These are phyloP conservation scores for Chionographis japonica DNA, from an alignment of 106 monocot genomes.

Conservation along the genomic window DNA sequence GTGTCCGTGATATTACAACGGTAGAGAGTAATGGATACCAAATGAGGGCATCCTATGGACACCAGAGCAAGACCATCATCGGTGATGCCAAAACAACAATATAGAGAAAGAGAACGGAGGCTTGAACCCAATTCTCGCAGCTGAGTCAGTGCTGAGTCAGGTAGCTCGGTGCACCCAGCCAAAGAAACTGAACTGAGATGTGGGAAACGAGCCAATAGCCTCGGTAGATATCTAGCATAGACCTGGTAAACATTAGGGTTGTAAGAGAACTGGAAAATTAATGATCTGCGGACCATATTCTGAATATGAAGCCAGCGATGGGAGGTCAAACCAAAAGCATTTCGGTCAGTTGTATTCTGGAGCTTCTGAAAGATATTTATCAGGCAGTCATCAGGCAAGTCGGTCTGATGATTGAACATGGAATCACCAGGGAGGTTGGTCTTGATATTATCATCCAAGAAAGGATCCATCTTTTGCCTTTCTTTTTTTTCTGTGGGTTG, in stretches of 20 bases:
- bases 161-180: conserved; percentile 49
- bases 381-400: conserved; percentile 51
- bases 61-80: conserved; percentile 50
- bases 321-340: conserved; percentile 77
- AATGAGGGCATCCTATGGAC: conserved; percentile 32
- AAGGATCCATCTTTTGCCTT: not conserved
- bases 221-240: conserved; percentile 41
- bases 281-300: conserved; percentile 41
- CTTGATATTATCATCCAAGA: not conserved
- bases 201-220: conserved; percentile 48
- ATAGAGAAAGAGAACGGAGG: conserved; percentile 52
- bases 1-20: conserved; percentile 65
- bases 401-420: not conserved
- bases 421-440: conserved; percentile 36
- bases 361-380: conserved; percentile 46
- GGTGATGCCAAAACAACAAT: conserved; percentile 64
- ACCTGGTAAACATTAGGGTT: conserved; percentile 23
- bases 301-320: conserved; percentile 58
- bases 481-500: too few relatives aligned
- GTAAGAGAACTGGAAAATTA: conserved; percentile 48
- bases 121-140: conserved; percentile 28
- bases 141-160: conserved; percentile 42
- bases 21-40: conserved; percentile 58
- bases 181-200: conserved; percentile 45
- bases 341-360: conserved; percentile 29